Conservation (phyloP, 2,329 filamentous ascomycete species). For the Calcarisporium arbuscula region DNA sequence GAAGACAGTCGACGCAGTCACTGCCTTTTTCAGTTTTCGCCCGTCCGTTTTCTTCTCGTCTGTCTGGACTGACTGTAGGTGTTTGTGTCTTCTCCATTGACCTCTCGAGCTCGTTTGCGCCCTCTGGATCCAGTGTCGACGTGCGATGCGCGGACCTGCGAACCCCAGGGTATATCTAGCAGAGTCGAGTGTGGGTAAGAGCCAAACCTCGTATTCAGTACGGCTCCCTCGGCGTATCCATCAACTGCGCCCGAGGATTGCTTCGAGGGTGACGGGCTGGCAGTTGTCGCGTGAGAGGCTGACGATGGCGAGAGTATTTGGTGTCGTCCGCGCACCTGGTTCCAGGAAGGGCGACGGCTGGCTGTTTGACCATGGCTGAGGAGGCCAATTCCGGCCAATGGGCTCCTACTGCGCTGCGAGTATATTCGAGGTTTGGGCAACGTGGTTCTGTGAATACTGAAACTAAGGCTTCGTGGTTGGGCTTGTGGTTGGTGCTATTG, state of each 20-base stretch:
- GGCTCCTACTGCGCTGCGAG: too few species aligned
- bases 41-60: constrained; percentile 21
- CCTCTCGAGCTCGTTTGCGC: constrained; percentile 54
- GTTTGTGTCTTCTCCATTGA: constrained; percentile 39
- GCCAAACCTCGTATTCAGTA: constrained; percentile 89
- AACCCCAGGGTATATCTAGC: constrained; percentile 79
- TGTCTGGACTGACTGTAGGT: constrained; percentile 26
- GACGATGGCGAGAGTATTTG: constrained; percentile 70
- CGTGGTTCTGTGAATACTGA: constrained; percentile 7
- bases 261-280: constrained; percentile 64
- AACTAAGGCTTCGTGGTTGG: too few species aligned
- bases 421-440: too few species aligned
- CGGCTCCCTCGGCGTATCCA: constrained; percentile 69
- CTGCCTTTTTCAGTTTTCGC: constrained; percentile 38
- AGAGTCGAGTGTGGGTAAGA: constrained; percentile 79
- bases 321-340: constrained; percentile 54
- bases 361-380: too few species aligned
- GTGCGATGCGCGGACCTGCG: constrained; percentile 80
- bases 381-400: too few species aligned
- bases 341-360: constrained; percentile 72
- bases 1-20: constrained; percentile 60
- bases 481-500: too few species aligned
- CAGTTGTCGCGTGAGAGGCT: constrained; percentile 85
- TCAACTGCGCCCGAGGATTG: constrained; percentile 56
- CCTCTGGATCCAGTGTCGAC: constrained; percentile 90